Base-by-base conservation (phyloP, 768 basidiomycete species). In the Ramaria rubella region DNA sequence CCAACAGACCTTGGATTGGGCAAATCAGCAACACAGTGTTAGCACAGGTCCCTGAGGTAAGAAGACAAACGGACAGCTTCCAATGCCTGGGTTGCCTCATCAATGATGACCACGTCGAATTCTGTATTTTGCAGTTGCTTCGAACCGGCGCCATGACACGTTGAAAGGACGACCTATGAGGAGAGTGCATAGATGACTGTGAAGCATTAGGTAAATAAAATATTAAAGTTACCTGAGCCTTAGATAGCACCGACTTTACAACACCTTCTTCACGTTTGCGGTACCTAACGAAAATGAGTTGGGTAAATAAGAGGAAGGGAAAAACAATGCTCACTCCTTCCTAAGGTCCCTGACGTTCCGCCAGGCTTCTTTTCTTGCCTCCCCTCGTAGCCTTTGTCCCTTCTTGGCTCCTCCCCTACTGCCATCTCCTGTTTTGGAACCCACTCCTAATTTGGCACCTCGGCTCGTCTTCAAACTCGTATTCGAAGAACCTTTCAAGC, bases 51-150 rank as follows among this genome's bases (percentile, higher is more conserved):
- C 12, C 49, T 31, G 6, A 34, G 29, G 11, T 23, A 45, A 12
- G 5, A 67, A 17, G 21, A 24, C 29, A 46, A 31, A 52, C 81
- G 58, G 65, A 94, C 94, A 23, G 94, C 92, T 72, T 99, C 95
- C 14, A 96, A 66, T 3, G 94, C 95, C 68, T 98, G 96, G 0
- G 96, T 97, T 0, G 96, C 96, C 72, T 99, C 96, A 62, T 99
- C 96, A 53, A 99, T 94, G 45, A 99, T 87, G 11, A 94, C 82
- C 0, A 95, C 87, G 66, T 99, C 96, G 64, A 99, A 99, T 1
- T 78, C 71, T 55, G 85, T 77, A 58, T 86, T 81, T 42, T 80
- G 77, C 6, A 98, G 71, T 61, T 94, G 91, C 21, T 87, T 73
- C 3, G 89, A 86, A 1, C 95, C 96, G 5, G 95, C 82, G 12